Evolutionary conservation across 2,329 filamentous ascomycete genomes (phyloP).

Genomic region (Diplodia seriata): DNA sequence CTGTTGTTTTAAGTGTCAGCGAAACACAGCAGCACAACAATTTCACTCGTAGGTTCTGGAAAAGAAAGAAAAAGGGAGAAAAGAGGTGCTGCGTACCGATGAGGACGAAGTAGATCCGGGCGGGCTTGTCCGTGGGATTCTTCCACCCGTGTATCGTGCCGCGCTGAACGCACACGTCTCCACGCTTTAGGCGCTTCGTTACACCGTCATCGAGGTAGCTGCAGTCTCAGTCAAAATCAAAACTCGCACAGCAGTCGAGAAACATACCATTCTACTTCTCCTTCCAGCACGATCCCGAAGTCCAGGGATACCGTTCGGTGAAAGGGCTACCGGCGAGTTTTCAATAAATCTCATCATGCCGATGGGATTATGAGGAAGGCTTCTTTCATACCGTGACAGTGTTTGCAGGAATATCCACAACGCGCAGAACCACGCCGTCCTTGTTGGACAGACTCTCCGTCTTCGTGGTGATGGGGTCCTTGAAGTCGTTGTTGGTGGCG

Average conservation of each 20-base stretch:
- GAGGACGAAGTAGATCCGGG: slow-evolving; percentile 14
- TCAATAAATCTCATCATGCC: no score
- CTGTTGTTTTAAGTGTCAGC: background rate
- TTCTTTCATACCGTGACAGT: slow-evolving; percentile 3
- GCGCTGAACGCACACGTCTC: slow-evolving; percentile 47
- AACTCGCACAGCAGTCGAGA: no score
- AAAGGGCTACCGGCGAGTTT: background rate
- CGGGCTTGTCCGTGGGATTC: slow-evolving; percentile 36
- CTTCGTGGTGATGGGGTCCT: slow-evolving; percentile 1
- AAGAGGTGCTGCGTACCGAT: background rate
- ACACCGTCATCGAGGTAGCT: slow-evolving; percentile 20
- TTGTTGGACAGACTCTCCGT: slow-evolving; percentile 18
- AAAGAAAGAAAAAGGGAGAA: no score
- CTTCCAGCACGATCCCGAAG: slow-evolving; percentile 15
- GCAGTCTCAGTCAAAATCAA: background rate
- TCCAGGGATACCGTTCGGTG: slow-evolving; percentile 18
- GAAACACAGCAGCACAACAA: background rate
- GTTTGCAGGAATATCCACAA: slow-evolving; percentile 17
- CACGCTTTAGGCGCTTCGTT: slow-evolving; percentile 39
- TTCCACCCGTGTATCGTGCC: slow-evolving; percentile 51
- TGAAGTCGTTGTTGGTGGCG: slow-evolving; percentile 17
- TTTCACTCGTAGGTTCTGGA: no score
- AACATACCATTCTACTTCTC: slow-evolving; percentile 20
- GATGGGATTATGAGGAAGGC: no score
- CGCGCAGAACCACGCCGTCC: slow-evolving; percentile 22